Evolutionary conservation across 2,329 filamentous ascomycete species (phyloP).

Genomic region (Fonsecaea pedrosoi): DNA sequence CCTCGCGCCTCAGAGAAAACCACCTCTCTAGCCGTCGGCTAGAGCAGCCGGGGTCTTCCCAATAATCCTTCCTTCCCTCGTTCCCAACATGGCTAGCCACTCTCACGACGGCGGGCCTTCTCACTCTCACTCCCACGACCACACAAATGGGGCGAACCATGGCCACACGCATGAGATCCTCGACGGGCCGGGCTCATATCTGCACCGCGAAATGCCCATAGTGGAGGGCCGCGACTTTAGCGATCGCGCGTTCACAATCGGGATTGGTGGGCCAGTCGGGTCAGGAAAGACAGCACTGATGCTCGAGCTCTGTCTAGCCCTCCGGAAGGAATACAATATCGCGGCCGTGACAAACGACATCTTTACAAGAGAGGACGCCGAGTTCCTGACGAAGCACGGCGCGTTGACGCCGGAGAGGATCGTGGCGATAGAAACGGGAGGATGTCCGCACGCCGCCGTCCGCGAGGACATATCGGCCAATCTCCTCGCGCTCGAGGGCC

Average conservation of each 20-base stretch:
- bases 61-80: neutral
- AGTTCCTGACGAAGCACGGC: conserved; percentile 87
- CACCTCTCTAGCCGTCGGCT: neutral
- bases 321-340: conserved; percentile 81
- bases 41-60: neutral
- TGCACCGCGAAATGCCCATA: conserved; percentile 91
- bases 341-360: conserved; percentile 76
- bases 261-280: conserved; percentile 97
- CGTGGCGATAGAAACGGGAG: conserved; percentile 94
- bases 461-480: conserved; percentile 96
- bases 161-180: conserved; percentile 97
- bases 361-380: conserved; percentile 78
- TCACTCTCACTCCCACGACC: conserved; percentile 50
- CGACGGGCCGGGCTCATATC: conserved; percentile 87
- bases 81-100: conserved; percentile 30
- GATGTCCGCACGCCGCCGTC: conserved; percentile 95
- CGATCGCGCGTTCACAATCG: conserved; percentile 90
- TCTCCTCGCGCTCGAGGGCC: conserved; percentile 86
- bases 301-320: conserved; percentile 85
- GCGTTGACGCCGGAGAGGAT: conserved; percentile 85
- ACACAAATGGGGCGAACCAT: conserved; percentile 67
- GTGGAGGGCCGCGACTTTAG: conserved; percentile 86
- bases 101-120: conserved; percentile 43
- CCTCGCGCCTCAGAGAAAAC: neutral
- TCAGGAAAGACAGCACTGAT: conserved; percentile 98